Evolutionary conservation across 2,329 filamentous ascomycete species (phyloP).

Genomic region (Tolypocladium pustulatum): DNA sequence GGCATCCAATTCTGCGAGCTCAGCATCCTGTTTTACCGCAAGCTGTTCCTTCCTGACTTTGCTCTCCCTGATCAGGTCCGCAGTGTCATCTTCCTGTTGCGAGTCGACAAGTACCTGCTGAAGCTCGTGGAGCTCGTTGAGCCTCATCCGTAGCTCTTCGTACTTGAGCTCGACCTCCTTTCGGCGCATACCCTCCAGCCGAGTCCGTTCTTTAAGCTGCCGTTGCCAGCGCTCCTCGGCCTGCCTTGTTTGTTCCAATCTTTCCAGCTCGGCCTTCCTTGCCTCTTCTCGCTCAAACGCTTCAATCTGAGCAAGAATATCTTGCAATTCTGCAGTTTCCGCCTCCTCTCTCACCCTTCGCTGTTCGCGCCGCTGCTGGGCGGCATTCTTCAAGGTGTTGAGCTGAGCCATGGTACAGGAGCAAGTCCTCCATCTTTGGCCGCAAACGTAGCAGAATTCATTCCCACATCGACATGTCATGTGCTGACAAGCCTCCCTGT

Average conservation of each 20-base stretch:
- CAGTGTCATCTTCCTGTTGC: constrained; percentile 26
- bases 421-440: constrained; percentile 62
- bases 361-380: constrained; percentile 21
- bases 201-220: constrained; percentile 26
- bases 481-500: constrained; percentile 77
- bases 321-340: constrained; percentile 23
- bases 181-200: constrained; percentile 29
- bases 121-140: constrained; percentile 29
- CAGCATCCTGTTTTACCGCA: constrained; percentile 18
- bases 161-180: constrained; percentile 28
- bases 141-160: constrained; percentile 19
- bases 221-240: constrained; percentile 25
- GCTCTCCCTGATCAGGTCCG: constrained; percentile 13
- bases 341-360: constrained; percentile 20
- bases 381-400: constrained; percentile 24
- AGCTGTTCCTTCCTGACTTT: constrained; percentile 18
- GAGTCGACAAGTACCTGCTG: constrained; percentile 28
- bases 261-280: constrained; percentile 26
- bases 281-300: constrained; percentile 37
- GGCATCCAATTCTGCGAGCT: constrained; percentile 17
- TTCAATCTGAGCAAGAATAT: constrained; percentile 34
- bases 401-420: constrained; percentile 45
- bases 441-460: constrained; percentile 79
- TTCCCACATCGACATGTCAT: constrained; percentile 77
- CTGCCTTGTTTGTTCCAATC: constrained; percentile 24